Base-by-base conservation (phyloP, 1,284 basidiomycete genomes). In the Tremellales sp. region DNA sequence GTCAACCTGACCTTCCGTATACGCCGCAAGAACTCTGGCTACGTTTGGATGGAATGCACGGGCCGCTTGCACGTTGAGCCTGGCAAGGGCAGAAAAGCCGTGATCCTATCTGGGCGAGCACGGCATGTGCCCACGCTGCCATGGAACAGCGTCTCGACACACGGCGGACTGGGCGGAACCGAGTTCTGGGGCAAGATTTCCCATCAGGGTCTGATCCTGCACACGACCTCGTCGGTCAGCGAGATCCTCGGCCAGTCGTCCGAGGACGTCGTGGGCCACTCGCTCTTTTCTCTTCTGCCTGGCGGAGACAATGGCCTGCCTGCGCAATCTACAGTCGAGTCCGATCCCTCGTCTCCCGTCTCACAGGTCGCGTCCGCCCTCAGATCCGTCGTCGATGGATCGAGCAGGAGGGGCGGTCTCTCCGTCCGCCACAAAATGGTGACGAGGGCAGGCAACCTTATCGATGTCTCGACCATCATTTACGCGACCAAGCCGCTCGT, bases 1-100 rank as follows among this genome's bases (percentile, higher is more conserved):
- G 85, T 91, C 45, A 81, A 87, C 65, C 74, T 92, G 12, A 78
- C 90, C 26, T 91, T 87, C 72, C 78, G 88, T 6, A 84, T 85
- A 13, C 77, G 77, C 16, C 78, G 81, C 10, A 87, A 85, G 65
- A 62, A 70, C 42, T 81, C 79, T 2, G 73, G 75, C 3, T 91
- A 86, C 70, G 78, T 89, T 21, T 94, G 90, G 90, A 75, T 94
- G 22, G 88, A 93, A 64, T 85, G 82, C 46, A 77, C 84, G n/a
- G 90, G 90, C 1, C 77, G 87, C 33, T 74, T 94, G 31, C 85
- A 92, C 61, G 79, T 87, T 47, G 89, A 93, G 72, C 84, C 88
- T 0, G 88, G 89, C 2, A 93, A 92, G 65, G 88, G 88, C 0
- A 76, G 88, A 35, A 93, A 94, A 66, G 86, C 87, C 3, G 88